Conservation (phyloP, 148 eudicot genomes). For the Chenopodium formosanum region DNA sequence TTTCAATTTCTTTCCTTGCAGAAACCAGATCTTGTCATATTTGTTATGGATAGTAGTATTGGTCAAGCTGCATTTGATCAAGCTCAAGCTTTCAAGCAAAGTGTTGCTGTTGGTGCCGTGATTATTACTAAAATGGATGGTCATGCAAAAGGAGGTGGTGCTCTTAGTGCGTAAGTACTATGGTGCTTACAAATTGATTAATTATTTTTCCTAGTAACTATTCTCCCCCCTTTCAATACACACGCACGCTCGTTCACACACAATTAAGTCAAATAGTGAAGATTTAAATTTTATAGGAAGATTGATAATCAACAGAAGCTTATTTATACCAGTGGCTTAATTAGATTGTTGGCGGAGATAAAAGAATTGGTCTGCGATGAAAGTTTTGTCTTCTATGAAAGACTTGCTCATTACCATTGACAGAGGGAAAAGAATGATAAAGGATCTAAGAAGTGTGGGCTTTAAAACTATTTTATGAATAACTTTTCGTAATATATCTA, state of each 20-base stretch:
- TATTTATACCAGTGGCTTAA: not conserved
- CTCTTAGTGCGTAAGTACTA: slow-evolving; percentile 95
- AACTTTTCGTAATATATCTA: not conserved
- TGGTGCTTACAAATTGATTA: not conserved
- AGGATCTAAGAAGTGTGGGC: not conserved
- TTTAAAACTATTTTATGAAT: not conserved
- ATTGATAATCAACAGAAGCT: not conserved
- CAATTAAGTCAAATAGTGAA: not conserved
- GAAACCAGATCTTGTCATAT: slow-evolving; percentile 98
- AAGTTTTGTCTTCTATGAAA: not conserved
- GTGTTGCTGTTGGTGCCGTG: slow-evolving; percentile 99
- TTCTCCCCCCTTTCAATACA: not conserved
- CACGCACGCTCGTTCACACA: too few relatives aligned
- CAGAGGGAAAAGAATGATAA: not conserved
- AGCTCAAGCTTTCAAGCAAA: slow-evolving; percentile 96
- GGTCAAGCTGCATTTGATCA: slow-evolving; percentile 99
- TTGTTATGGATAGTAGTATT: slow-evolving; percentile 99
- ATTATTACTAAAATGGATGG: slow-evolving; percentile 99
- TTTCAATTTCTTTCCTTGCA: slow-evolving; percentile 35
- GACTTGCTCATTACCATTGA: not conserved
- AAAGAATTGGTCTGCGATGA: not conserved
- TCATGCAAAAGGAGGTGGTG: slow-evolving; percentile 99
- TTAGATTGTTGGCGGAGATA: not conserved
- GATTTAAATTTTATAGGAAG: not conserved
- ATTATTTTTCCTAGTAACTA: not conserved